A percentile compares a stretch with the other conserved stretches of the same genome.
These are phyloP conservation scores for Dothiorella sarmentorum DNA, from an alignment of 2,329 filamentous ascomycete species.

Conservation along the genomic window DNA sequence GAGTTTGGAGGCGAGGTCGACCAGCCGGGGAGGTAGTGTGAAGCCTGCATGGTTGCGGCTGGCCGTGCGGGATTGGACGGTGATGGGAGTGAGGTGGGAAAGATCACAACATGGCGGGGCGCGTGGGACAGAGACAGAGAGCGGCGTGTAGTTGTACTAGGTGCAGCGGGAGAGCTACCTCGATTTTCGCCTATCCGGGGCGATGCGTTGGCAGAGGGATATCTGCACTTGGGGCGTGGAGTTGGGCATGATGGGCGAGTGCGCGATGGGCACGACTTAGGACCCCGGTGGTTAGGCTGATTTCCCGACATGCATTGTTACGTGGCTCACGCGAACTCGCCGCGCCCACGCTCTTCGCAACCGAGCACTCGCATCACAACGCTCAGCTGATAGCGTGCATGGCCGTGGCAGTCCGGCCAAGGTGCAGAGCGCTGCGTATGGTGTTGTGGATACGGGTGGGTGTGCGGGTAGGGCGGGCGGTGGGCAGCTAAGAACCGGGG, in stretches of 20 bases:
- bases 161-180: neutral
- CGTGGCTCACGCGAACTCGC: conserved; percentile 16
- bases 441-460: neutral
- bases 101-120: neutral
- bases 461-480: neutral
- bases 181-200: neutral
- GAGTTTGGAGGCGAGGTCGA: neutral
- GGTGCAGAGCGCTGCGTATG: conserved; percentile 5
- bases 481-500: neutral
- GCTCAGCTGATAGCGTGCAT: conserved; percentile 4
- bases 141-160: conserved; percentile 1
- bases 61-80: neutral
- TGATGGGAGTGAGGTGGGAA: neutral
- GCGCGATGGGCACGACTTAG: conserved; percentile 34
- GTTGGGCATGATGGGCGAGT: conserved; percentile 39
- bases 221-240: conserved; percentile 34
- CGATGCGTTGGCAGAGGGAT: conserved; percentile 39
- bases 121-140: neutral
- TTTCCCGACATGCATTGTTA: conserved; percentile 13
- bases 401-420: neutral
- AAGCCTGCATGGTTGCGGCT: conserved; percentile 10
- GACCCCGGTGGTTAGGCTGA: conserved; percentile 33
- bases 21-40: conserved; percentile 10
- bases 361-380: neutral
- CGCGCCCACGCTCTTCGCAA: neutral